Percentiles rank a stretch among this genome's conserved stretches.
Evolutionary conservation across 352 stramenopile genomes (phyloP).

Genomic region (Phytophthora citrophthora): DNA sequence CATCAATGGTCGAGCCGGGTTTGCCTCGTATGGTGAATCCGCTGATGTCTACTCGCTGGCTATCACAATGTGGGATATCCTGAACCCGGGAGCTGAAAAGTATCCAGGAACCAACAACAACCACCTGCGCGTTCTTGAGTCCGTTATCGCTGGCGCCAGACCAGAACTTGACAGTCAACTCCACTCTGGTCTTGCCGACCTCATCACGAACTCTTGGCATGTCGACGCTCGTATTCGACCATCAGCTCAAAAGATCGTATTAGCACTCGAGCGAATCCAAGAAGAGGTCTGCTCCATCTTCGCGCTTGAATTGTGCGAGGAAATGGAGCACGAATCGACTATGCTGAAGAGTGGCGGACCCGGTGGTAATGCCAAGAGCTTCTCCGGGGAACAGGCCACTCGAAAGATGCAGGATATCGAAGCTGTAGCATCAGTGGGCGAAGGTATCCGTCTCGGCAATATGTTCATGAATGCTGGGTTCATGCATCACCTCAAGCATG

Average conservation of each 20-base stretch:
- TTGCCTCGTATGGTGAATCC: conserved; percentile 60
- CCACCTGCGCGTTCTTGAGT: conserved; percentile 56
- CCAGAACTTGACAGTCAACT: conserved; percentile 44
- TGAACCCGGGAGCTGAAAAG: conserved; percentile 55
- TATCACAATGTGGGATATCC: conserved; percentile 80
- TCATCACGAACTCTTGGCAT: conserved; percentile 53
- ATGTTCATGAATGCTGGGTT: conserved; percentile 65
- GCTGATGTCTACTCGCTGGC: conserved; percentile 75
- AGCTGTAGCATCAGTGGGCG: conserved; percentile 42
- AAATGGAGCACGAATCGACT: conserved; percentile 34
- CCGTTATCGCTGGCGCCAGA: conserved; percentile 47
- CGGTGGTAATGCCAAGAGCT: conserved; percentile 27
- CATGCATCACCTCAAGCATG: conserved; percentile 61
- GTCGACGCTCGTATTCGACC: conserved; percentile 44
- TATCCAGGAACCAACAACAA: conserved; percentile 58
- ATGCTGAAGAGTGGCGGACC: conserved; percentile 31
- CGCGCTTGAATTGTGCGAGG: conserved; percentile 39
- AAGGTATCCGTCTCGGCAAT: conserved; percentile 58
- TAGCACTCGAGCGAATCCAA: conserved; percentile 50
- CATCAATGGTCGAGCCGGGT: conserved; percentile 59
- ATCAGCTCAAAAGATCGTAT: conserved; percentile 51
- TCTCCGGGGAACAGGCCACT: conserved; percentile 28
- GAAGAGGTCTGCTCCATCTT: conserved; percentile 52
- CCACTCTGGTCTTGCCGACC: conserved; percentile 35
- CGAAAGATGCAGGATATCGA: conserved; percentile 51